A percentile compares a stretch with the other conserved stretches of the same genome.
phyloP scores from a whole-genome alignment of 257 asterid genomes.

The Gentiana macrophylla region DNA sequence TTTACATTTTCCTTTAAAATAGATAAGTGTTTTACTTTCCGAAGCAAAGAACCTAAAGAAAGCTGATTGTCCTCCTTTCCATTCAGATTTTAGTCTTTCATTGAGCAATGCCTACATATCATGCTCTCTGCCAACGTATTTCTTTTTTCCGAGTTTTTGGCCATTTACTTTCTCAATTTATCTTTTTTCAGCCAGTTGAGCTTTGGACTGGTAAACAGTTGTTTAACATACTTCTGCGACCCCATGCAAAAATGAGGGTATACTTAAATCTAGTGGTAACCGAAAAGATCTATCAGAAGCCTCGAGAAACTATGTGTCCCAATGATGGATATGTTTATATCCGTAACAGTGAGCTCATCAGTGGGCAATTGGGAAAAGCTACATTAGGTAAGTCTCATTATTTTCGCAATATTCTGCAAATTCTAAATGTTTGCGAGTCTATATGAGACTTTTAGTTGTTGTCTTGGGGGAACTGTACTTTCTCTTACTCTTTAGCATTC shows the following conservation, averaged over 20 bases:
- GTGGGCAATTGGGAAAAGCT: slow-evolving; percentile 98
- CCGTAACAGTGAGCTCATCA: slow-evolving; percentile 88
- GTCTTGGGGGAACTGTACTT: not conserved
- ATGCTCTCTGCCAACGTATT: not conserved
- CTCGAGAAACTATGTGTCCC: slow-evolving; percentile 64
- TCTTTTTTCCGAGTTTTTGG: not conserved
- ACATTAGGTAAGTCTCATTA: slow-evolving; percentile 59
- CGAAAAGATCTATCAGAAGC: slow-evolving; percentile 53
- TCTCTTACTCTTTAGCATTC: not conserved
- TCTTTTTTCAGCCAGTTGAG: slow-evolving; percentile 67
- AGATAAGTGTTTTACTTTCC: no score
- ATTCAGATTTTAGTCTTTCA: no score
- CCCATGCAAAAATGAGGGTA: slow-evolving; percentile 68
- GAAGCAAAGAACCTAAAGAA: no score
- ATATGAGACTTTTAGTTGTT: slow-evolving; percentile 1
- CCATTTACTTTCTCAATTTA: not conserved
- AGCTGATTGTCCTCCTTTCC: no score
- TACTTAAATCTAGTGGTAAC: slow-evolving; percentile 70
- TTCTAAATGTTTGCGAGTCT: not conserved
- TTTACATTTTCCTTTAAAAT: no score
- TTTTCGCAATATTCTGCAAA: not conserved
- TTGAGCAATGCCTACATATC: no score
- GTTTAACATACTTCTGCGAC: slow-evolving; percentile 65
- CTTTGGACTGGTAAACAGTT: slow-evolving; percentile 98
- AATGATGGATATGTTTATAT: slow-evolving; percentile 83